These are phyloP conservation scores for Dentipellis sp. DNA, from an alignment of 768 basidiomycete species.

Conservation along the genomic window DNA sequence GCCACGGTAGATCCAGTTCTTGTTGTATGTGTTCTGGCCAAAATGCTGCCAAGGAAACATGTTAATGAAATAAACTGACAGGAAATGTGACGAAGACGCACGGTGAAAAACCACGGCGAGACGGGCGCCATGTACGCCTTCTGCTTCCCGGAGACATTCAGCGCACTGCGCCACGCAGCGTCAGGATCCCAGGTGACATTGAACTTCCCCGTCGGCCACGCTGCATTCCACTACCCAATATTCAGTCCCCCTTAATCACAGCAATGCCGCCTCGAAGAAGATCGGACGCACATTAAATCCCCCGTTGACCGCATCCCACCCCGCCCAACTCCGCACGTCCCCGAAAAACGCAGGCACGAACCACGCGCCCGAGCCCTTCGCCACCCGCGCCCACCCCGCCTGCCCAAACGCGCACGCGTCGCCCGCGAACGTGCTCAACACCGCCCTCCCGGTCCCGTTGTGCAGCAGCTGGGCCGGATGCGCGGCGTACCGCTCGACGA, in stretches of 20 bases:
- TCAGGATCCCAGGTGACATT: constrained; percentile 17
- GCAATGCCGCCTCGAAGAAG: not conserved
- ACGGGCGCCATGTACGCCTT: constrained; percentile 42
- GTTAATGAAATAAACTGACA: not conserved
- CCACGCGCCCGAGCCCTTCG: constrained; percentile 36
- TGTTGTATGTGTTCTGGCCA: constrained; percentile 53
- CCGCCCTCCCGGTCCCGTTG: constrained; percentile 27
- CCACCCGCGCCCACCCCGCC: constrained; percentile 11
- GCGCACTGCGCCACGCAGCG: constrained; percentile 13
- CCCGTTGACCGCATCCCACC: constrained; percentile 39
- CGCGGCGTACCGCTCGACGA: constrained; percentile 41
- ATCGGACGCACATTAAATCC: constrained; percentile 39
- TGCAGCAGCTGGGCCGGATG: constrained; percentile 53
- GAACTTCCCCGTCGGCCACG: constrained; percentile 49
- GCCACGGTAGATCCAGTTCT: constrained; percentile 62
- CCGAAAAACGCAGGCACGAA: constrained; percentile 70
- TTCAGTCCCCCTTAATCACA: too few species aligned
- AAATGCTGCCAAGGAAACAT: constrained; percentile 36
- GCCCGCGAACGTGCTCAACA: constrained; percentile 68
- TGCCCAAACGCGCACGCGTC: constrained; percentile 57
- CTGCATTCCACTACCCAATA: constrained; percentile 60
- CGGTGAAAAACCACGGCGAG: constrained; percentile 72
- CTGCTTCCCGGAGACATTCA: constrained; percentile 6
- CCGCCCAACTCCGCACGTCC: constrained; percentile 37
- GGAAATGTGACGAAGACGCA: constrained; percentile 7